These are phyloP conservation scores for Apiospora hydei DNA, from an alignment of 2,329 filamentous ascomycete genomes.

Conservation along the genomic window DNA sequence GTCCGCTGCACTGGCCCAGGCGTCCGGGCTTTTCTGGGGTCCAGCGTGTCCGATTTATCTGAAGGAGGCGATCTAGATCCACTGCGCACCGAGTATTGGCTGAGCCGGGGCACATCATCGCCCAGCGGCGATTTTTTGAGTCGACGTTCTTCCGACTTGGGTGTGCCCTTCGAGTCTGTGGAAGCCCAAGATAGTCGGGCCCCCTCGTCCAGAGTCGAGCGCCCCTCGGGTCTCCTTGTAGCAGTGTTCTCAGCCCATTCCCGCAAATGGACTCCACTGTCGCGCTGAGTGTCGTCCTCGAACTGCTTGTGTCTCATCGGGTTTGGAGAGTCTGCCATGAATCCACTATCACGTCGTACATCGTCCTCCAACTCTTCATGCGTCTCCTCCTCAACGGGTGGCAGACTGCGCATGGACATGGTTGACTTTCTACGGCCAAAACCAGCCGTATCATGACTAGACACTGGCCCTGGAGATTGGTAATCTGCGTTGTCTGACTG, in stretches of 20 bases:
- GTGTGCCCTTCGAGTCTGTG: constrained; percentile 51
- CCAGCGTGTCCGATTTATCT: constrained; percentile 27
- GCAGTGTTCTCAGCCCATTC: constrained; percentile 49
- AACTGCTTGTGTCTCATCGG: constrained; percentile 45
- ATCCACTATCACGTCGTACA: constrained; percentile 54
- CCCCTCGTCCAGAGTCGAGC: constrained; percentile 37
- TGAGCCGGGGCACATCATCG: constrained; percentile 37
- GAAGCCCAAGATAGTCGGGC: constrained; percentile 45
- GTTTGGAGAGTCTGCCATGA: constrained; percentile 54
- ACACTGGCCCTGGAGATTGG: neutral
- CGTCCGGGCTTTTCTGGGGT: constrained; percentile 33
- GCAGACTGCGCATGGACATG: constrained; percentile 48
- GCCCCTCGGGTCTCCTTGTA: constrained; percentile 35
- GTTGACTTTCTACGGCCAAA: constrained; percentile 49
- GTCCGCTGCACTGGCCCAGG: constrained; percentile 26
- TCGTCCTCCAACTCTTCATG: constrained; percentile 53
- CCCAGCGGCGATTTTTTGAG: constrained; percentile 36
- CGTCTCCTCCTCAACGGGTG: constrained; percentile 60
- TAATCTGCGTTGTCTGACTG: neutral
- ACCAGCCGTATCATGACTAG: constrained; percentile 43
- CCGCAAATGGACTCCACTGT: constrained; percentile 64
- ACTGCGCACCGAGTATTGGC: constrained; percentile 26
- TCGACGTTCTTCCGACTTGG: constrained; percentile 44
- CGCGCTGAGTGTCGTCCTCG: constrained; percentile 50
- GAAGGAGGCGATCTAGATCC: constrained; percentile 18